These are phyloP conservation scores for Oropetium thomaeum DNA, from an alignment of 176 grass and related monocot species.

Conservation along the genomic window DNA sequence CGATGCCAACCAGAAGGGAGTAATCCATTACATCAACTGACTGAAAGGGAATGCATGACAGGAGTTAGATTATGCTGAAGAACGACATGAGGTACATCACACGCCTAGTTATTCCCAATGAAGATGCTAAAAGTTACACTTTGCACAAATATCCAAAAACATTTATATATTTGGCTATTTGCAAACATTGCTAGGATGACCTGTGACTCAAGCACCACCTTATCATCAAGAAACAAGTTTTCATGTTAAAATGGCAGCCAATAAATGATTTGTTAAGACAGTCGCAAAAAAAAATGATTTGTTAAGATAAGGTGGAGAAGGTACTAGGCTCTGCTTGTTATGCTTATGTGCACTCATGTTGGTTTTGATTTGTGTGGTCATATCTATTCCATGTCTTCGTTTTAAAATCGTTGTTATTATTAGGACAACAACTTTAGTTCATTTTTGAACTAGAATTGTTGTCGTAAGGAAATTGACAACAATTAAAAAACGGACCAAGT, in stretches of 20 bases:
- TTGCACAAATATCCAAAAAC: not conserved
- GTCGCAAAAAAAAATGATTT: not conserved
- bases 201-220: not conserved
- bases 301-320: not conserved
- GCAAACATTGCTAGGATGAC: not conserved
- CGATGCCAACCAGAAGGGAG: slow-evolving; percentile 86
- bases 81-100: not conserved
- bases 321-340: not conserved
- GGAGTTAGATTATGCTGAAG: not conserved
- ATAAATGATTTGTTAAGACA: not conserved
- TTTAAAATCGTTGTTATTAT: too few relatives aligned
- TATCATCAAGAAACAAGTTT: not conserved
- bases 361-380: not conserved
- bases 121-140: not conserved
- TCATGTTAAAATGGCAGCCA: not conserved
- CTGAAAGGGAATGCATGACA: slow-evolving; percentile 38
- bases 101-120: not conserved
- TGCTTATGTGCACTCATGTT: not conserved
- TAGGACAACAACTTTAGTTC: too few relatives aligned
- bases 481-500: too few relatives aligned
- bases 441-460: too few relatives aligned
- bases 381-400: not conserved
- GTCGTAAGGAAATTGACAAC: too few relatives aligned
- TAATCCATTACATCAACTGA: slow-evolving; percentile 93
- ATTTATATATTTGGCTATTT: not conserved